Conservation (phyloP, 208 protist species). For the Crithidia expoeki region DNA sequence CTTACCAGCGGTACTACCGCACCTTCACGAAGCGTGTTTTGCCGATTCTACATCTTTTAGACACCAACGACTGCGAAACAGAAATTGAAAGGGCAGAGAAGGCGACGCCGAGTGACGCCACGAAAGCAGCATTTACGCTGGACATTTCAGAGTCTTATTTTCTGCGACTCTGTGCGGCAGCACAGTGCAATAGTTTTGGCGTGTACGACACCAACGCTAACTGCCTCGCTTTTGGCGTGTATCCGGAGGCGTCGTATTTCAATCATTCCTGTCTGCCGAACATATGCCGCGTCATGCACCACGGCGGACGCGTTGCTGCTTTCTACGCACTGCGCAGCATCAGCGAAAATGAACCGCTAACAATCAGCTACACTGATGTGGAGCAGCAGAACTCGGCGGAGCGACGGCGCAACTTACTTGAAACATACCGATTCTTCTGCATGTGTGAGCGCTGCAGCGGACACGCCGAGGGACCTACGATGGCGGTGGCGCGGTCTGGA, state of each 20-base stretch:
- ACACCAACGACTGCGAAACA: not conserved
- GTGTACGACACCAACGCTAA: conserved; percentile 47
- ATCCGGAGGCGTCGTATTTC: conserved; percentile 76
- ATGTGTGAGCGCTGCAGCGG: conserved; percentile 56
- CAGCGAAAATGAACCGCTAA: conserved; percentile 44
- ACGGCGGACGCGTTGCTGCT: conserved; percentile 39
- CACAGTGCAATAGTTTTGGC: conserved; percentile 76
- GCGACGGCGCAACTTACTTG: conserved; percentile 55
- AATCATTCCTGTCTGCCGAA: conserved; percentile 81
- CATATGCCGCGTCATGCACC: conserved; percentile 67
- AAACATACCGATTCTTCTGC: conserved; percentile 74
- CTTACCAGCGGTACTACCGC: conserved; percentile 60
- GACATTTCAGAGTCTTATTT: conserved; percentile 49
- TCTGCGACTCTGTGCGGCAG: conserved; percentile 54
- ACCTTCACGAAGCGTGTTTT: conserved; percentile 50
- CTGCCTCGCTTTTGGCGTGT: conserved; percentile 60
- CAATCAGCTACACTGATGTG: conserved; percentile 80
- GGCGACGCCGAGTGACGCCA: not conserved
- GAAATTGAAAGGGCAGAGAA: not conserved
- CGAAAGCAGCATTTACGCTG: not conserved
- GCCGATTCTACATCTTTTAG: conserved; percentile 35
- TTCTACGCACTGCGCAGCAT: conserved; percentile 78
- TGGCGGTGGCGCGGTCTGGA: not conserved
- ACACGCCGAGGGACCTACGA: conserved; percentile 14
- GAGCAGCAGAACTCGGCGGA: conserved; percentile 61